Evolutionary conservation across 2,329 filamentous ascomycete genomes (phyloP), one percentile per base, ranked within the genome.

Genomic region (Salinomyces thailandicus): DNA sequence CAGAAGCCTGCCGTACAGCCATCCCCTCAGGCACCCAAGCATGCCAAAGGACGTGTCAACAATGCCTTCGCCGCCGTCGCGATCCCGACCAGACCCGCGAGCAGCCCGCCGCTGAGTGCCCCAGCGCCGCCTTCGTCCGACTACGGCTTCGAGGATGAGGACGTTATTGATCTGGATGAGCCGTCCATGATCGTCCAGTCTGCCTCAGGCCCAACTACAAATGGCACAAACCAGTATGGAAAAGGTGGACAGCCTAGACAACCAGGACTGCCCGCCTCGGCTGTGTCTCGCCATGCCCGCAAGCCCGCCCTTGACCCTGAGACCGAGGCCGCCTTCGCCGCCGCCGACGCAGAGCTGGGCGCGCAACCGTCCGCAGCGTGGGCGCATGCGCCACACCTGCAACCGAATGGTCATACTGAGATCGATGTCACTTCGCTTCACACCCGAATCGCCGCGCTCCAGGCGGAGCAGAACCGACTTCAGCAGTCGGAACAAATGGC

Each of bases 101-200:
- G 29, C 30, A 45, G 42, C 2, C 49, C 49, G n/a, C 46, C 48
- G 5, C 33, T 46, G 15, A 50, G 45, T 31, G 48, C 47, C 5
- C 47, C 47, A 3, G 44, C 45, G 1, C 50, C 49, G 2, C 51
- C 53, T 2, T 59, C 58, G 1, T 60, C 58, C 4, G 63, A 68
- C 47, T 67, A 68, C 47, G 64, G 63, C 32, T 55, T 62, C 32
- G 63, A 66, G 37, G 60, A 67, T 28, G 65, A 64, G 41, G 55
- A 61, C 39, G 56, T 67, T 8, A 58, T 68, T 38, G 62, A 68
- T 35, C 55, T 69, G 33, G 61, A 67, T 44, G 62, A 65, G 37
- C 53, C 54, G 11, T 52, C 51, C 5, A 46, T 48, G 38, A 40
- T 48, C 38, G 49, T 52, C n/a, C 48, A 52, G 30, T 44, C 50